Evolutionary conservation across 257 asterid genomes (phyloP), one percentile per base, ranked within the genome.

Genomic region (Rubia yunnanensis): DNA sequence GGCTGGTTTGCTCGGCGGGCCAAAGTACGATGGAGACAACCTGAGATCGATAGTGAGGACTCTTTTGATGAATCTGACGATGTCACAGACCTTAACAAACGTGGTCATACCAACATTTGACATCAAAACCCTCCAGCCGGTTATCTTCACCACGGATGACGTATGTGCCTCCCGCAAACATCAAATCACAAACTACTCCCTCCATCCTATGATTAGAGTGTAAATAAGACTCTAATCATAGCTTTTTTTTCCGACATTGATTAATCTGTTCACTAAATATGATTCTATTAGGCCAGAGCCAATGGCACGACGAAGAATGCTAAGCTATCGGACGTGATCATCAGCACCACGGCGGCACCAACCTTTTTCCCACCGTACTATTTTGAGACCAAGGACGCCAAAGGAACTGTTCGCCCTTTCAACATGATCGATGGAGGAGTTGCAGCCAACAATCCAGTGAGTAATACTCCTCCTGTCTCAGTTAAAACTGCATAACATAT

Each of bases 321-420:
- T 26, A 68, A 67, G 56, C 59, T 88, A 6, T 80, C 83, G 13
- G 94, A 88, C 41, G 77, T 88, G 4, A 77, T 83, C 74, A 63
- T 88, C 22, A 71, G 89, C 76, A 84, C 89, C 9, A 82, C 88
- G 0, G 94, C 94, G 6, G 95, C 91, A 1, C 94, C 95, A 0
- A 88, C 95, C 14, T 85, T 10, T 69, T 72, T 83, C 0, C 95
- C 94, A 0, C 73, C 86, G 24, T 82, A 88, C 64, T 81, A 85
- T 60, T 88, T 88, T 55, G 80, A 85, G 57, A 77, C 81, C 0
- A 50, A 30, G 28, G 86, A 84, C 18, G 68, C 81, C 9, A 46
- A 61, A 2, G 88, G 85, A 30, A 74, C 44, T 0, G 60, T 1
- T 0, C 73, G 71, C 30, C 44, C 72, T 4, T 84, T 69, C 46